Percentiles rank a stretch among this genome's conserved stretches.
Evolutionary conservation across 495 filamentous ascomycete genomes (phyloP).

Genomic region (Tuber melanosporum): DNA sequence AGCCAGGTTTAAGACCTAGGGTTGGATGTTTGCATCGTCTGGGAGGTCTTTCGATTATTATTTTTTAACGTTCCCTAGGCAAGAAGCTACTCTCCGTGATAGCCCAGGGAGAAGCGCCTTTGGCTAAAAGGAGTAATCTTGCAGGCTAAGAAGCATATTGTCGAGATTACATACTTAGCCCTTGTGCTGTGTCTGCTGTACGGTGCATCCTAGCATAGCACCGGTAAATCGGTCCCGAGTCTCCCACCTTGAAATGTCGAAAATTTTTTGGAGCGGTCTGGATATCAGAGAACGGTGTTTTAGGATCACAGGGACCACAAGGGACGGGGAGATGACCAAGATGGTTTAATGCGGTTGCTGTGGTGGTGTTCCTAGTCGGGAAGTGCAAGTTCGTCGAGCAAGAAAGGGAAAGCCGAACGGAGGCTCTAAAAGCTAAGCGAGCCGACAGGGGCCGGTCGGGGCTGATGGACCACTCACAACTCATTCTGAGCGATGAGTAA

Average conservation of each 20-base stretch:
- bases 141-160: too few relatives aligned
- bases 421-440: neutral
- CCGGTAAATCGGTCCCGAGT: neutral
- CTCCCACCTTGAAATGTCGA: too few relatives aligned
- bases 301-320: neutral
- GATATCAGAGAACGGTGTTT: neutral
- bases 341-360: neutral
- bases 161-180: too few relatives aligned
- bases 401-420: neutral
- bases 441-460: neutral
- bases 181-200: too few relatives aligned
- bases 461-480: neutral
- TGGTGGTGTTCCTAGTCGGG: neutral
- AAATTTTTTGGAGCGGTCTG: neutral
- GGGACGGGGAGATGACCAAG: neutral
- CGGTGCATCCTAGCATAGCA: too few relatives aligned
- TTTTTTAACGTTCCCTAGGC: neutral
- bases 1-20: neutral
- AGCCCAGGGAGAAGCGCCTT: too few relatives aligned
- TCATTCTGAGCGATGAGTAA: neutral
- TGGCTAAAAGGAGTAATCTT: too few relatives aligned
- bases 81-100: neutral
- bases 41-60: neutral
- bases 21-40: neutral
- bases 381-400: neutral